Conservation (phyloP, 1,139 yeast genomes). For the Groenewaldozyma sp. region DNA sequence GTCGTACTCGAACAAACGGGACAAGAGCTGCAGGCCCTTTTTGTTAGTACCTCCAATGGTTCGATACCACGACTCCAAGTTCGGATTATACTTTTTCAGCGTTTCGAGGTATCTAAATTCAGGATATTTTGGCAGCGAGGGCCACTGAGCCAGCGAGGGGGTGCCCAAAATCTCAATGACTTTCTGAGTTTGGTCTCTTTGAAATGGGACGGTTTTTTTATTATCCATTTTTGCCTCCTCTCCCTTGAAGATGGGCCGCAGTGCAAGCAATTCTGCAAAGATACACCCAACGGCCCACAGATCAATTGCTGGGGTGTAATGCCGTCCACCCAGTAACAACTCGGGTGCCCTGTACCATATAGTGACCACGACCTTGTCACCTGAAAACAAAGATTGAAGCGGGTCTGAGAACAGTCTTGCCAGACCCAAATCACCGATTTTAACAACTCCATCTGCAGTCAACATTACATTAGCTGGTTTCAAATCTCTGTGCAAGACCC, state of each 20-base stretch:
- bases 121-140: constrained; percentile 68
- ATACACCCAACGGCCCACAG: constrained; percentile 98
- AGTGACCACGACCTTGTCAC: constrained; percentile 96
- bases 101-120: constrained; percentile 64
- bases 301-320: constrained; percentile 92
- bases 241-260: constrained; percentile 92
- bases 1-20: constrained; percentile 65
- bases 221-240: constrained; percentile 96
- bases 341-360: constrained; percentile 99
- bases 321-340: constrained; percentile 78
- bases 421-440: constrained; percentile 91
- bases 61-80: constrained; percentile 75
- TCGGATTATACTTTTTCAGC: constrained; percentile 56
- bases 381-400: constrained; percentile 78
- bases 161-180: constrained; percentile 87
- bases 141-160: constrained; percentile 71
- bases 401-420: constrained; percentile 89
- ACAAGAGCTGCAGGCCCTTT: constrained; percentile 56
- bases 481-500: constrained; percentile 91
- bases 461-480: constrained; percentile 99
- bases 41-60: constrained; percentile 66
- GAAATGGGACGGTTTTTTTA: constrained; percentile 88
- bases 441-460: constrained; percentile 76
- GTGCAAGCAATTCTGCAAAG: constrained; percentile 77
- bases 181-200: constrained; percentile 81